Conservation (phyloP, 331 rosid species). For the Cydonia oblonga region DNA sequence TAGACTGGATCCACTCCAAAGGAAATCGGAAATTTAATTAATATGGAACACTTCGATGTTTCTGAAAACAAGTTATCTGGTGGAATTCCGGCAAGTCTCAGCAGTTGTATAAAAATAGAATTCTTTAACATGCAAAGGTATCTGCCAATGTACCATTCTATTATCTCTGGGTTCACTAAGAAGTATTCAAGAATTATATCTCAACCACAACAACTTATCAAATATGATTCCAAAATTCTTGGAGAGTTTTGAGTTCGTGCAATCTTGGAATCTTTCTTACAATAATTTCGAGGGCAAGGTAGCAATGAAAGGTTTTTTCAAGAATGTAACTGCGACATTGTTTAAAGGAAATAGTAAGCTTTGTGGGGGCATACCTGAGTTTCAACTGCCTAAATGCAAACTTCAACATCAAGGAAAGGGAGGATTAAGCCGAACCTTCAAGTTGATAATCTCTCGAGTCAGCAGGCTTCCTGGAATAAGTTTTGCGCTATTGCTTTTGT, state of each 20-base stretch:
- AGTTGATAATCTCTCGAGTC: background rate
- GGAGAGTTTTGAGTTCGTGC: background rate
- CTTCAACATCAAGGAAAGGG: background rate
- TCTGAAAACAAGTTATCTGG: background rate
- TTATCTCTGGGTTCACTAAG: background rate
- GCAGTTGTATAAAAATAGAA: background rate
- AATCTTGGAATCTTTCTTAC: background rate
- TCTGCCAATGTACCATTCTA: background rate
- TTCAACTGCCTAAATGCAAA: background rate
- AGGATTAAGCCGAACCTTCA: background rate
- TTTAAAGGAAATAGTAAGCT: background rate
- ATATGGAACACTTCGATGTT: background rate
- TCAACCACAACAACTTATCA: background rate
- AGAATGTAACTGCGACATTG: background rate
- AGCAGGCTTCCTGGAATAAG: background rate
- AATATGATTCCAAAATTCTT: background rate
- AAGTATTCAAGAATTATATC: background rate
- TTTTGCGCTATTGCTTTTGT: background rate
- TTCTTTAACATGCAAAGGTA: background rate
- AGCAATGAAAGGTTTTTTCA: slow-evolving; percentile 5
- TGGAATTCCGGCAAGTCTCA: background rate
- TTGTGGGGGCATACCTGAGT: slow-evolving; percentile 4
- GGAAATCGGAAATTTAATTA: background rate
- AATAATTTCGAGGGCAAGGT: slow-evolving; percentile 1
- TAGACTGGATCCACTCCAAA: background rate